A percentile compares a stretch with the other conserved stretches of the same genome.
phyloP scores from a whole-genome alignment of 441 rosid species.

The Breynia disticha region DNA sequence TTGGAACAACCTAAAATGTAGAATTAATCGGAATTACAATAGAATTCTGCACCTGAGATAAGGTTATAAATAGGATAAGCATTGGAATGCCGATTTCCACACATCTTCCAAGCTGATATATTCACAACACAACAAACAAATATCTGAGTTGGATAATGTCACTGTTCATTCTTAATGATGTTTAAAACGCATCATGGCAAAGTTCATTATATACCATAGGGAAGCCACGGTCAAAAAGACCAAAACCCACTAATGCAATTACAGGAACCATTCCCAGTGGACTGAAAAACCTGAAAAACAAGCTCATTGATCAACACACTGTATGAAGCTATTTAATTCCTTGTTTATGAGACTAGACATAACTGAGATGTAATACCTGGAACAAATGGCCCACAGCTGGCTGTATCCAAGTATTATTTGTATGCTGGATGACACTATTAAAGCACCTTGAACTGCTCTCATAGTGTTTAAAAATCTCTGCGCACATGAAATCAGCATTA shows the following conservation, averaged over 20 bases:
- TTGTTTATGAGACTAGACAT: slow-evolving; percentile 1
- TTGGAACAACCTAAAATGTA: neutral
- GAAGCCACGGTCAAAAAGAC: slow-evolving; percentile 96
- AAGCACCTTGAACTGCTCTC: slow-evolving; percentile 99
- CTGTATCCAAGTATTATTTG: slow-evolving; percentile 95
- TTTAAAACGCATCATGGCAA: neutral
- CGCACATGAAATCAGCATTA: slow-evolving; percentile 11
- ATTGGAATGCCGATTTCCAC: slow-evolving; percentile 91
- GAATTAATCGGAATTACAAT: no score
- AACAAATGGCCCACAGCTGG: slow-evolving; percentile 93
- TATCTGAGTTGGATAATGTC: neutral
- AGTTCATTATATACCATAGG: slow-evolving; percentile 53
- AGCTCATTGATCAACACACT: slow-evolving; percentile 1
- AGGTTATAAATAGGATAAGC: slow-evolving; percentile 71
- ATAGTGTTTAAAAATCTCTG: slow-evolving; percentile 89
- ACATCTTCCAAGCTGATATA: slow-evolving; percentile 70
- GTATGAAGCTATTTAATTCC: slow-evolving; percentile 1
- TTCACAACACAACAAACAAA: slow-evolving; percentile 10
- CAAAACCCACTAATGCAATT: slow-evolving; percentile 85
- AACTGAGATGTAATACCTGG: slow-evolving; percentile 48
- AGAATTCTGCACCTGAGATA: slow-evolving; percentile 61
- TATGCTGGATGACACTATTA: slow-evolving; percentile 91
- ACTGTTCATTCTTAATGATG: neutral
- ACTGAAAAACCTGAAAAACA: slow-evolving; percentile 69
- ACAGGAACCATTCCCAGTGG: slow-evolving; percentile 99